phyloP scores from a whole-genome alignment of 2,329 filamentous ascomycete species.

The Claviceps capensis region DNA sequence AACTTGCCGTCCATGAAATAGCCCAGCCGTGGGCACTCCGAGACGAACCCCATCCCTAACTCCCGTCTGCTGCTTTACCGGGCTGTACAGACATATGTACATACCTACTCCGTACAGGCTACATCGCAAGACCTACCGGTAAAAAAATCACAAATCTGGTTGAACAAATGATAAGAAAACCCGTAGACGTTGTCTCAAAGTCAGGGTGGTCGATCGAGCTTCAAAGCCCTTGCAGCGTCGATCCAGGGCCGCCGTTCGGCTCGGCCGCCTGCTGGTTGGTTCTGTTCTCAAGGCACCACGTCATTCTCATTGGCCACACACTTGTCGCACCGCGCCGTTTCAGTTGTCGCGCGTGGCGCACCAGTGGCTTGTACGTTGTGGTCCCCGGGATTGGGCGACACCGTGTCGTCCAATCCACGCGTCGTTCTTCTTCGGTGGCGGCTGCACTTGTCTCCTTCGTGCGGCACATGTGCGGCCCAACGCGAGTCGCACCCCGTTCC shows the following conservation, averaged over 20 bases:
- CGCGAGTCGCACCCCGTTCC: no score
- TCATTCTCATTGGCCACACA: neutral
- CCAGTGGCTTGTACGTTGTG: neutral
- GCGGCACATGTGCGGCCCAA: no score
- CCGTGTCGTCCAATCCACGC: conserved; percentile 1
- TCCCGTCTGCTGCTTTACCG: neutral
- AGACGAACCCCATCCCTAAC: neutral
- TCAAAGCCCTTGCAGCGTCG: no score
- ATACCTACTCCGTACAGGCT: no score
- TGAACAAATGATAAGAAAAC: no score
- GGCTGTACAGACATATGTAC: neutral
- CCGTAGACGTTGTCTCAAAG: no score
- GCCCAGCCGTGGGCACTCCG: neutral
- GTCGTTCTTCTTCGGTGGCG: neutral
- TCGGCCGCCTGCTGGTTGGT: neutral
- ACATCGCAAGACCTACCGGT: no score
- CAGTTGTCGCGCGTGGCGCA: conserved; percentile 1
- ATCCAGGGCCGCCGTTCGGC: no score
- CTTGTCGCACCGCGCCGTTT: conserved; percentile 1
- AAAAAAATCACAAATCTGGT: no score
- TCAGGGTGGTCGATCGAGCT: no score
- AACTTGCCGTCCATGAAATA: neutral
- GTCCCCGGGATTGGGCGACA: neutral
- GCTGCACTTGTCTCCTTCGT: no score
- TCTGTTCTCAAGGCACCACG: neutral